These are phyloP conservation scores for Petunia axillaris DNA, from an alignment of 257 asterid species.

Conservation along the genomic window DNA sequence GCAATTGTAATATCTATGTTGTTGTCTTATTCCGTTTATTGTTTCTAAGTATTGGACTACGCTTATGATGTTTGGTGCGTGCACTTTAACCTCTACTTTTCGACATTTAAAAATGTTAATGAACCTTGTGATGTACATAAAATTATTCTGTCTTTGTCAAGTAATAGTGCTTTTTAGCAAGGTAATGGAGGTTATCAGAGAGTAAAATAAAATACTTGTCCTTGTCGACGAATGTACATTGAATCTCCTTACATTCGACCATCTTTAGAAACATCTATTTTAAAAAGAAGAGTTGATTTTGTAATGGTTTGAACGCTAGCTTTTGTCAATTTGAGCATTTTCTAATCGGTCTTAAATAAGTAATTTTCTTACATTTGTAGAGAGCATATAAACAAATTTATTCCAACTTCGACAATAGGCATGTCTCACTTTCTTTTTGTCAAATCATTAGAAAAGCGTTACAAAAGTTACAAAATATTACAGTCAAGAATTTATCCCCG, in stretches of 20 bases:
- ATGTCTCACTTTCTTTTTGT: neutral
- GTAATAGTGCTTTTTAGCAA: neutral
- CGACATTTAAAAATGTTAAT: neutral
- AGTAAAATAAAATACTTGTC: neutral
- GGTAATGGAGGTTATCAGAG: neutral
- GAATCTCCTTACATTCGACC: neutral
- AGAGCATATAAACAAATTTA: neutral
- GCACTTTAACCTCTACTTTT: slow-evolving; percentile 4
- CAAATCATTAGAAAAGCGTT: neutral
- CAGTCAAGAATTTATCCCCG: neutral
- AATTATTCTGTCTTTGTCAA: neutral
- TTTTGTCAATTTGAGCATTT: neutral
- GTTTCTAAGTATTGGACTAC: slow-evolving; percentile 14
- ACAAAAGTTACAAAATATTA: neutral
- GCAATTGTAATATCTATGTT: slow-evolving; percentile 4
- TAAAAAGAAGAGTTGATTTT: neutral
- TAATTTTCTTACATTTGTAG: neutral
- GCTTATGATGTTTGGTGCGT: slow-evolving; percentile 23
- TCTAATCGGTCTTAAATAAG: neutral
- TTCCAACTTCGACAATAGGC: neutral
- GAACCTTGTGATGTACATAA: neutral
- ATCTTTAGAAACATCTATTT: neutral
- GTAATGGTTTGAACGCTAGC: neutral
- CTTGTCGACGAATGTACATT: slow-evolving; percentile 13
- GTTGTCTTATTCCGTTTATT: neutral